A percentile compares a stretch with the other conserved stretches of the same genome.
phyloP scores from a whole-genome alignment of 2,329 filamentous ascomycete genomes.

The Colletotrichum limetticola region DNA sequence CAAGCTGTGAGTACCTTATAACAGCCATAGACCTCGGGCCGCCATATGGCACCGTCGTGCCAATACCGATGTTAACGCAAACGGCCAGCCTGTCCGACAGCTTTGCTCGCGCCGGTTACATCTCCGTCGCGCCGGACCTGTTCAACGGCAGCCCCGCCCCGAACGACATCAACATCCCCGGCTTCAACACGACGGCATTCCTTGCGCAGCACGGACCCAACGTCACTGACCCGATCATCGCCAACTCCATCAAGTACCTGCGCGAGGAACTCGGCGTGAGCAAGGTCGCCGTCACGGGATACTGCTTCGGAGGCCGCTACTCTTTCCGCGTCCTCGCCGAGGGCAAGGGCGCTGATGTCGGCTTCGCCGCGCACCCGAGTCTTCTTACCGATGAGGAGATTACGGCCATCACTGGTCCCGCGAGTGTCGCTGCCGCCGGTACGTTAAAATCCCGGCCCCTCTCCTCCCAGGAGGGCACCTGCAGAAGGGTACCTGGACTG shows the following conservation, averaged over 20 bases:
- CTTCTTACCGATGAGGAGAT: conserved; percentile 70
- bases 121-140: conserved; percentile 73
- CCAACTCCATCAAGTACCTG: conserved; percentile 57
- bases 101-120: conserved; percentile 74
- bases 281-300: conserved; percentile 67
- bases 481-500: background rate
- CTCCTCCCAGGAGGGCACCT: background rate
- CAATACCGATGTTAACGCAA: background rate
- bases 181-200: conserved; percentile 55
- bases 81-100: conserved; percentile 65
- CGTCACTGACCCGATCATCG: conserved; percentile 58
- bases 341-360: conserved; percentile 65
- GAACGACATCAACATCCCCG: conserved; percentile 46
- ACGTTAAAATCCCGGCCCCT: conserved; percentile 34
- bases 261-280: conserved; percentile 58
- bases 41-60: too few relatives aligned
- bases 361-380: conserved; percentile 73
- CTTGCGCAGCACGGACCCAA: conserved; percentile 50
- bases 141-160: conserved; percentile 68
- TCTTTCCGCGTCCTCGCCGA: conserved; percentile 62
- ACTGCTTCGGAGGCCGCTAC: conserved; percentile 73
- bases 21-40: too few relatives aligned
- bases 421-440: conserved; percentile 72
- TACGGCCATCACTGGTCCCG: conserved; percentile 63
- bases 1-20: conserved; percentile 28